Percentiles rank a stretch among this genome's conserved stretches.
Evolutionary conservation across 495 filamentous ascomycete genomes (phyloP).

Genomic region (Xylaria cubensis): DNA sequence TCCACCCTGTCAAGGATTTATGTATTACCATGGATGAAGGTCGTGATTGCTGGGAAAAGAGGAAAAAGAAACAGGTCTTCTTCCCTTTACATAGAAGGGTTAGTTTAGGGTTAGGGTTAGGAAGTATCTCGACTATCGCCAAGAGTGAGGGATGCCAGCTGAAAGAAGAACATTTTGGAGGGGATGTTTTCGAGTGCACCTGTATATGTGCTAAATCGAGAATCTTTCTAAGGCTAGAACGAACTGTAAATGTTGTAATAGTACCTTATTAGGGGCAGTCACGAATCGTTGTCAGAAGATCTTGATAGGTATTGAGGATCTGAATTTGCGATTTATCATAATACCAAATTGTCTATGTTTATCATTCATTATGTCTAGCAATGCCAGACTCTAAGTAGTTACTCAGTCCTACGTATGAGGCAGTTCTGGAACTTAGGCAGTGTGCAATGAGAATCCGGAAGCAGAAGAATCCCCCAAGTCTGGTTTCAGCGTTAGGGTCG

Average conservation of each 20-base stretch:
- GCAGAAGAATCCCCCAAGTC: background rate
- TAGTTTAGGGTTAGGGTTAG: no score
- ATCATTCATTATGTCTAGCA: background rate
- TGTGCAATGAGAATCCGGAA: constrained; percentile 1
- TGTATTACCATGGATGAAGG: background rate
- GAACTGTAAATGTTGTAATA: background rate
- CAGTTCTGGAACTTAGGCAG: background rate
- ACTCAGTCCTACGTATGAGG: background rate
- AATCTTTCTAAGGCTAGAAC: background rate
- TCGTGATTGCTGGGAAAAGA: background rate
- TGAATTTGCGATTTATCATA: background rate
- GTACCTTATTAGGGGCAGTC: background rate
- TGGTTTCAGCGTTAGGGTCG: background rate
- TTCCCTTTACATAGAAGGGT: background rate
- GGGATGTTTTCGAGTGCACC: background rate
- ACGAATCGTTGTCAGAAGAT: background rate
- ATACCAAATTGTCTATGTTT: background rate
- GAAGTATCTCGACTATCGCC: background rate
- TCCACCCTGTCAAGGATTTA: background rate
- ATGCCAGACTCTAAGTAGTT: background rate
- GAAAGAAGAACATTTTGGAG: background rate
- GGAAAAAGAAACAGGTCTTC: background rate
- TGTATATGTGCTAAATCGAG: background rate
- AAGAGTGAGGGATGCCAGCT: no score
- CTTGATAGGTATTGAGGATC: background rate